phyloP scores from a whole-genome alignment of 495 filamentous ascomycete genomes.

The Pyronema omphalodes region DNA sequence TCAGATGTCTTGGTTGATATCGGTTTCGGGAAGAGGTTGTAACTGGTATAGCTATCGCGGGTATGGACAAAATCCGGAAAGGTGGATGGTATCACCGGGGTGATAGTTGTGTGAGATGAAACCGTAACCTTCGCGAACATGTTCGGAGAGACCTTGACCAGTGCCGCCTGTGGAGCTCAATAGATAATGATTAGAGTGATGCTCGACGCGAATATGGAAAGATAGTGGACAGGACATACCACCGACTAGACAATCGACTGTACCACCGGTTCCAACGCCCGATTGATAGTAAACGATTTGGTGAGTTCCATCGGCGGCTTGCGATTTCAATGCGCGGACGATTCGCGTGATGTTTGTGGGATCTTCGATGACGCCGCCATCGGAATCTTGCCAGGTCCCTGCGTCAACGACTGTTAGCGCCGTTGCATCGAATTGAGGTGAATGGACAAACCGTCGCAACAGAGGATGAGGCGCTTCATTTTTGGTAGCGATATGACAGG shows the following conservation, averaged over 20 bases:
- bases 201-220: conserved; percentile 26
- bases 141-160: conserved; percentile 24
- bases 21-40: conserved; percentile 22
- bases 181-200: background rate
- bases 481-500: background rate
- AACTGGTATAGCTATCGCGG: conserved; percentile 19
- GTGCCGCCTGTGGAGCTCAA: conserved; percentile 1
- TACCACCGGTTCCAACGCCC: conserved; percentile 33
- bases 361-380: conserved; percentile 14
- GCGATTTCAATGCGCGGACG: conserved; percentile 25
- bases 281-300: conserved; percentile 35
- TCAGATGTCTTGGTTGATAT: conserved; percentile 16
- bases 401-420: background rate
- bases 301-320: conserved; percentile 25
- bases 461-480: conserved; percentile 30
- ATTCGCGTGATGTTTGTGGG: conserved; percentile 36
- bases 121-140: conserved; percentile 47
- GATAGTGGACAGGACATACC: conserved; percentile 24
- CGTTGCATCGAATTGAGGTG: background rate
- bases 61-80: conserved; percentile 59
- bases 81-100: conserved; percentile 48
- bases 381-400: conserved; percentile 30
- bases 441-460: conserved; percentile 29
- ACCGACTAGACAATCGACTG: conserved; percentile 29
- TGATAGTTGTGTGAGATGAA: conserved; percentile 50